Evolutionary conservation across 2,329 filamentous ascomycete genomes (phyloP).

Genomic region (Talaromyces sp.): DNA sequence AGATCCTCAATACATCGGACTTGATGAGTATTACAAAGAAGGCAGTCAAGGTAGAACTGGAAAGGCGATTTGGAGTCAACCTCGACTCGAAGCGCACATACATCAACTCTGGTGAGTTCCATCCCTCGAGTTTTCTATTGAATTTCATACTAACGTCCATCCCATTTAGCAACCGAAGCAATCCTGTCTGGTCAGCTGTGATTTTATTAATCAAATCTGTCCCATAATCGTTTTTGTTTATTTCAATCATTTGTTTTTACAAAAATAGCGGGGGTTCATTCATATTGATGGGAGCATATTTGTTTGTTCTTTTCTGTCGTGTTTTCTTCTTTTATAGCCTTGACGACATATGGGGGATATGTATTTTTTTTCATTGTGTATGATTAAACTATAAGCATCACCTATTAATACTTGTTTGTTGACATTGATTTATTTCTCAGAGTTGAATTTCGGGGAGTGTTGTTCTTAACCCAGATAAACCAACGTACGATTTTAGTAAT

Average conservation of each 20-base stretch:
- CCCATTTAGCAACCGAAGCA: conserved; percentile 64
- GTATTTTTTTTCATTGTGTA: background rate
- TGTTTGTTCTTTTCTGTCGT: background rate
- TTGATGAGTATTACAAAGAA: conserved; percentile 99
- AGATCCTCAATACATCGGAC: conserved; percentile 86
- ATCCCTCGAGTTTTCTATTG: conserved; percentile 13
- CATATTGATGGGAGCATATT: background rate
- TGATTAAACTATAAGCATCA: background rate
- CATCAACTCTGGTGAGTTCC: conserved; percentile 78
- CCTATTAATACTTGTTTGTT: background rate
- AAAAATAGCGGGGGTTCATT: conserved; percentile 1
- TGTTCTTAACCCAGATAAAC: background rate
- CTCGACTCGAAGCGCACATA: conserved; percentile 86
- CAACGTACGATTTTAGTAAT: background rate
- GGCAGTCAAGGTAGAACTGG: conserved; percentile 88
- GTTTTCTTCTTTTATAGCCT: background rate
- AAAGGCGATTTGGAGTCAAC: conserved; percentile 79
- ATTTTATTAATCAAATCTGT: conserved; percentile 10
- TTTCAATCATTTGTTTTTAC: background rate
- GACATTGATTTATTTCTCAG: background rate
- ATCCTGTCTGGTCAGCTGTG: conserved; percentile 70
- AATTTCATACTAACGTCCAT: conserved; percentile 16
- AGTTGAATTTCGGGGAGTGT: background rate
- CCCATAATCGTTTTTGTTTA: background rate
- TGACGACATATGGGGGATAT: background rate